Base-by-base conservation (phyloP, 768 basidiomycete genomes). In the Royoungia palumana region DNA sequence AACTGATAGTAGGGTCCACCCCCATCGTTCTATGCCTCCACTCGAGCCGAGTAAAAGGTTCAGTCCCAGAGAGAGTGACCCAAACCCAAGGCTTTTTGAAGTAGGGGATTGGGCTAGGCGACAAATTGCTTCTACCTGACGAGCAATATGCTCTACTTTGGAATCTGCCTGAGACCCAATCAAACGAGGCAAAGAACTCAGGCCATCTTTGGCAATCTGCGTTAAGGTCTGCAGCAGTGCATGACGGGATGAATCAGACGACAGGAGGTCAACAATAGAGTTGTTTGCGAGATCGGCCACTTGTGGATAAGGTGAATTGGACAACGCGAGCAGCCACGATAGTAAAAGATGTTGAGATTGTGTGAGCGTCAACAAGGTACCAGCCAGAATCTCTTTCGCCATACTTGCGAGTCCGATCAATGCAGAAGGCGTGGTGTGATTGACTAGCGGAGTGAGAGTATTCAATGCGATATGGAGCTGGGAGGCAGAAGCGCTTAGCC, bases 21-120 rank as follows among this genome's bases (percentile, higher is more conserved):
- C 89, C 95, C 94, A 98, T 64, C 84, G 84, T 58, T 96, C 92
- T 16, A 96, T 81, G 0, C 88, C 85, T 6, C 92, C 91, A 0
- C 72, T 77, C 1, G 92, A 86, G 4, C 93, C 93, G 1, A 95
- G 75, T 6, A 93, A 73, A 46, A 77, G 78, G 8, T 76, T 79
- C 3, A 90, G 70, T 32, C 72, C 74, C 14, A 71, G 64, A 13
- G 78, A 73, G 28, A 89, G 73, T n/a, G 75, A 58, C 2, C 71
- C 59, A 24, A 77, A 57, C 13, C 70, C 61, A 28, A 45, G 36
- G n/a, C 35, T 24, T 47, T 55, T 58, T 2, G 57, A 46, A 21
- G 42, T 10, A 7, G 57, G 40, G 44, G 62, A 59, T 4, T 43
- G 36, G 27, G 63, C 46, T 8, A 88, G 69, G 38, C 72, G 69